These are phyloP conservation scores for Teratosphaeria nubilosa DNA, from an alignment of 2,329 filamentous ascomycete species.

Conservation along the genomic window DNA sequence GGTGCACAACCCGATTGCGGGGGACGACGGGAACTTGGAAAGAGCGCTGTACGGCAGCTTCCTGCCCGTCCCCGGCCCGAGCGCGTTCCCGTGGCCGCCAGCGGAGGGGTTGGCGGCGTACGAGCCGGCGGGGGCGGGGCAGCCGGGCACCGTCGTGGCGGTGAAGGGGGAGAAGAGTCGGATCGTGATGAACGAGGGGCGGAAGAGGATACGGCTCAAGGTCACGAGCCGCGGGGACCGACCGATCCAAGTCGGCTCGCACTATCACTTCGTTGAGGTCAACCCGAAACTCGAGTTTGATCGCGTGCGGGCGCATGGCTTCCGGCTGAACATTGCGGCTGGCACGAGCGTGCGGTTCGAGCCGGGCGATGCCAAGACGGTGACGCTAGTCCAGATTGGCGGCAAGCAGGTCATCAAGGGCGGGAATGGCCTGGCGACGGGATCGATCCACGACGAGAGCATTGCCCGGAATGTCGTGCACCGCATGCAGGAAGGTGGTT, in stretches of 20 bases:
- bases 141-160: constrained; percentile 71
- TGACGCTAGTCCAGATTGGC: constrained; percentile 79
- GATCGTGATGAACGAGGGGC: constrained; percentile 62
- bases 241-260: constrained; percentile 82
- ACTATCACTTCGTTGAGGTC: constrained; percentile 94
- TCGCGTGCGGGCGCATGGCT: constrained; percentile 70
- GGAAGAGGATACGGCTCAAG: constrained; percentile 60
- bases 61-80: constrained; percentile 62
- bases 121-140: constrained; percentile 18
- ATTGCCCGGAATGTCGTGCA: constrained; percentile 56
- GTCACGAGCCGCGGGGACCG: constrained; percentile 83
- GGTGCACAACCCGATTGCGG: constrained; percentile 78
- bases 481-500: constrained; percentile 60
- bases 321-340: constrained; percentile 76
- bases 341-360: constrained; percentile 91
- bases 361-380: constrained; percentile 83
- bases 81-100: constrained; percentile 41
- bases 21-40: constrained; percentile 73
- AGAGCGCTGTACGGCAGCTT: constrained; percentile 87
- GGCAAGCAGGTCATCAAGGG: constrained; percentile 72
- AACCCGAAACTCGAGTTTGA: constrained; percentile 88
- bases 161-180: constrained; percentile 53
- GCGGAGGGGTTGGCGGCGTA: constrained; percentile 48
- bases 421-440: constrained; percentile 70
- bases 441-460: constrained; percentile 53